Percentiles rank a stretch among this genome's conserved stretches.
Conservation (phyloP, 2,329 filamentous ascomycete genomes). For the Neofusicoccum parvum region DNA sequence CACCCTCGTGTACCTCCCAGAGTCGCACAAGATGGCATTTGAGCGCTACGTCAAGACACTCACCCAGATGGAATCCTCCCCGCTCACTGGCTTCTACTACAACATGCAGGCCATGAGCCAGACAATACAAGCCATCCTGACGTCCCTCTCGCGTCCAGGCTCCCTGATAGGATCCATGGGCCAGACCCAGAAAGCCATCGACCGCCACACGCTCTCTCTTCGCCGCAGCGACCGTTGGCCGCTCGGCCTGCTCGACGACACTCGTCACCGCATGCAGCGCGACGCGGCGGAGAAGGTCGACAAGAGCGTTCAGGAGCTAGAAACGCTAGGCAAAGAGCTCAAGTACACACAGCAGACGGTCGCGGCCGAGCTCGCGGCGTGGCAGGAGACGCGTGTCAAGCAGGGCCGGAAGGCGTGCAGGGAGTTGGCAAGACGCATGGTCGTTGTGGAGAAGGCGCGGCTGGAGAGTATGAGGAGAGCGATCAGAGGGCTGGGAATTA, state of each 20-base stretch:
- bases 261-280: conserved; percentile 76
- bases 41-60: conserved; percentile 70
- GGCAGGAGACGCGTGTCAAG: conserved; percentile 85
- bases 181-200: conserved; percentile 72
- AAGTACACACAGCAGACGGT: conserved; percentile 93
- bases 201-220: conserved; percentile 75
- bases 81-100: conserved; percentile 72
- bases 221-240: conserved; percentile 78
- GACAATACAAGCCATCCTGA: conserved; percentile 79
- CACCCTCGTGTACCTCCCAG: conserved; percentile 68
- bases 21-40: conserved; percentile 68
- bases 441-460: conserved; percentile 77
- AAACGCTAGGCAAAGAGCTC: conserved; percentile 76
- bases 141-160: conserved; percentile 76
- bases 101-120: conserved; percentile 78
- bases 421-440: conserved; percentile 74
- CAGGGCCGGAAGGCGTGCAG: conserved; percentile 74
- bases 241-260: conserved; percentile 81
- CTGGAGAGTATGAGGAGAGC: conserved; percentile 81
- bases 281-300: conserved; percentile 82
- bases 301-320: conserved; percentile 69
- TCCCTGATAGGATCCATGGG: conserved; percentile 76
- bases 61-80: conserved; percentile 69
- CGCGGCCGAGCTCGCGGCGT: conserved; percentile 85
- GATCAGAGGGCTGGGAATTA: conserved; percentile 57